phyloP scores from a whole-genome alignment of 2,329 filamentous ascomycete species.

The Ceratocystis diversiconidia region DNA sequence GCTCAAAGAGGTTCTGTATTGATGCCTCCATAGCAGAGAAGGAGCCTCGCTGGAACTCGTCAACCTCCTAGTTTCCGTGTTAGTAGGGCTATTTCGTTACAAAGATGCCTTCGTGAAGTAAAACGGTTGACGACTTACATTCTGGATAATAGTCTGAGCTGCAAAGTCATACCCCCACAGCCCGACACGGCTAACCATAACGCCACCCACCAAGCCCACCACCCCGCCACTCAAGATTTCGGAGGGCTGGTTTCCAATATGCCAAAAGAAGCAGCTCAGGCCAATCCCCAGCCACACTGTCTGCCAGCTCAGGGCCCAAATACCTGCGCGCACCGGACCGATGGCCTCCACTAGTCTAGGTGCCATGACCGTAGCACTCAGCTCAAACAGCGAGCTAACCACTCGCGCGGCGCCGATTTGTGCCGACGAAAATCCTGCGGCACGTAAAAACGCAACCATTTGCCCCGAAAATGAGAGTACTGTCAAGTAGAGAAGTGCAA shows the following conservation, averaged over 20 bases:
- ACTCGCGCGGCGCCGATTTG: slow-evolving; percentile 41
- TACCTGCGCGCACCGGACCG: slow-evolving; percentile 47
- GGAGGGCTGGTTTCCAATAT: slow-evolving; percentile 18
- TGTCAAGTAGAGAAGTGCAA: slow-evolving; percentile 47
- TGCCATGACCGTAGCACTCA: slow-evolving; percentile 46
- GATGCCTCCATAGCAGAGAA: slow-evolving; percentile 57
- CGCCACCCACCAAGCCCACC: slow-evolving; percentile 34
- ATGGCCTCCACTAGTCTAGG: slow-evolving; percentile 41
- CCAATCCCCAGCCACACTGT: slow-evolving; percentile 38
- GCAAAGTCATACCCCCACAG: slow-evolving; percentile 49
- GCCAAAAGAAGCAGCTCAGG: slow-evolving; percentile 30
- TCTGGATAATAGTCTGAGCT: slow-evolving; percentile 46
- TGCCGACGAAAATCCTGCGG: slow-evolving; percentile 36
- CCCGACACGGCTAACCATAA: slow-evolving; percentile 43
- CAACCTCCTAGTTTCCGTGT: slow-evolving; percentile 34
- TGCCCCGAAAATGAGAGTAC: slow-evolving; percentile 45
- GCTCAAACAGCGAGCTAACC: slow-evolving; percentile 39
- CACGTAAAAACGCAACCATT: slow-evolving; percentile 50
- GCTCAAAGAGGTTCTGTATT: slow-evolving; percentile 56
- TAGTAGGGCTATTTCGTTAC: neutral
- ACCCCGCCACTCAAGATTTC: slow-evolving; percentile 28
- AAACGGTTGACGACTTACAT: slow-evolving; percentile 28
- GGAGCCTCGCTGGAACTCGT: slow-evolving; percentile 41
- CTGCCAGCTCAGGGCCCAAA: slow-evolving; percentile 60
- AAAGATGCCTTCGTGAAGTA: neutral